phyloP scores from a whole-genome alignment of 129 eudicot genomes.

The Smallanthus sonchifolius region DNA sequence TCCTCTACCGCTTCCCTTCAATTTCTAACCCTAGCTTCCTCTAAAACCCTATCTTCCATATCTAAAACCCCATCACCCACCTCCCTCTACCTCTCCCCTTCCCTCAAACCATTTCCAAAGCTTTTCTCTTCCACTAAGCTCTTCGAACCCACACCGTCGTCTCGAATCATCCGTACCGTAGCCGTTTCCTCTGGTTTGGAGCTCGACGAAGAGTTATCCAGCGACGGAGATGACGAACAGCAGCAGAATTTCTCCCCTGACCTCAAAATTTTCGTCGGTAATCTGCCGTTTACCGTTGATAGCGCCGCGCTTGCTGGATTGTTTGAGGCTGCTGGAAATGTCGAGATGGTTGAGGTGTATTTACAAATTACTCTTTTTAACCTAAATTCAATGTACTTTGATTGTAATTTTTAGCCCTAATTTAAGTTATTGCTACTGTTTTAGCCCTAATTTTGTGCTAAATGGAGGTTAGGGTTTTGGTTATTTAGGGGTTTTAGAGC shows the following conservation, averaged over 20 bases:
- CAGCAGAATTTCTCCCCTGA: conserved; percentile 62
- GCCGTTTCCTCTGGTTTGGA: conserved; percentile 55
- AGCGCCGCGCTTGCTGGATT: conserved; percentile 82
- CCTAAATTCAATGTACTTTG: not conserved
- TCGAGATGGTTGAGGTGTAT: conserved; percentile 96
- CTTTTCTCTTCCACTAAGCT: conserved; percentile 30
- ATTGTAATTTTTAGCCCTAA: not conserved
- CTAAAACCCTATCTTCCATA: conserved; percentile 48
- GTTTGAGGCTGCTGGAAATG: conserved; percentile 80
- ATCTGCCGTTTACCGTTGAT: conserved; percentile 77
- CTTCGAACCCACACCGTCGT: conserved; percentile 19
- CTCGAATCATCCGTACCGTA: conserved; percentile 36
- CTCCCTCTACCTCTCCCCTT: conserved; percentile 23
- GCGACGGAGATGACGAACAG: conserved; percentile 31
- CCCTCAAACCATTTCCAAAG: conserved; percentile 42
- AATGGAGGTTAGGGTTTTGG: not conserved
- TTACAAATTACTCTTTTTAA: not conserved
- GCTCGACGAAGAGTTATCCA: conserved; percentile 29
- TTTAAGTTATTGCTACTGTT: not conserved
- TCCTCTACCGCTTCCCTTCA: conserved; percentile 50
- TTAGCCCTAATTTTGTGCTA: not conserved
- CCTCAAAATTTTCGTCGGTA: conserved; percentile 81
- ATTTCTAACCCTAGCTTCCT: conserved; percentile 48
- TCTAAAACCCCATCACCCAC: conserved; percentile 37
- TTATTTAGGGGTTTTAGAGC: not conserved